Evolutionary conservation across 2,329 filamentous ascomycete genomes (phyloP).

Genomic region (Microcera coccophila): DNA sequence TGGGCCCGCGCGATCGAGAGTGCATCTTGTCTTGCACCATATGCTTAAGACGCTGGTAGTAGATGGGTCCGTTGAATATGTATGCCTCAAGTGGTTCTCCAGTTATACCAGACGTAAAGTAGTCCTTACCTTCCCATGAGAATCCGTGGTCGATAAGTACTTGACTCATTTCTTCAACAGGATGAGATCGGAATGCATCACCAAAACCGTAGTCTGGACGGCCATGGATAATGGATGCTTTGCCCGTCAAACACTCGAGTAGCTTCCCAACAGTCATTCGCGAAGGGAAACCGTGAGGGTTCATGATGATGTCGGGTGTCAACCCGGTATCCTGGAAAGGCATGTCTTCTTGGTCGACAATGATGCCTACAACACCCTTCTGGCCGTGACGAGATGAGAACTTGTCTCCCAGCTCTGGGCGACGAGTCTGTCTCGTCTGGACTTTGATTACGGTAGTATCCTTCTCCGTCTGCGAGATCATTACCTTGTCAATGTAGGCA

Average conservation of each 20-base stretch:
- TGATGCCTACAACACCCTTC: constrained; percentile 95
- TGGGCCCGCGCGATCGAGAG: constrained; percentile 82
- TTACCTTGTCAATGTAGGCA: constrained; percentile 92
- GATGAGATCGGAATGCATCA: constrained; percentile 76
- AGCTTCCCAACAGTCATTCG: constrained; percentile 99
- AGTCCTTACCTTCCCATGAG: constrained; percentile 96
- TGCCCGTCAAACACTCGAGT: constrained; percentile 89
- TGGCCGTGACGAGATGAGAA: constrained; percentile 98
- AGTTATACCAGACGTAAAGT: constrained; percentile 90
- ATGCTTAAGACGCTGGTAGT: constrained; percentile 99
- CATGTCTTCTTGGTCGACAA: constrained; percentile 94
- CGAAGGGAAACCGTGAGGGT: constrained; percentile 98
- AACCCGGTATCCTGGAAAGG: constrained; percentile 89
- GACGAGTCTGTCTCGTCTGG: constrained; percentile 89
- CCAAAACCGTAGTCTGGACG: constrained; percentile 79
- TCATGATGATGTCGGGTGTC: constrained; percentile 99
- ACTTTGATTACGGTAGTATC: constrained; percentile 88
- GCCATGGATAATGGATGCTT: constrained; percentile 83
- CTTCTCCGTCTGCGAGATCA: constrained; percentile 84
- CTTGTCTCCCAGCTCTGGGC: constrained; percentile 95
- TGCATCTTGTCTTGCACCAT: constrained; percentile 99
- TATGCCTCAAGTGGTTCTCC: constrained; percentile 92
- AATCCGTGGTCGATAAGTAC: constrained; percentile 85
- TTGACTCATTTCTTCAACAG: constrained; percentile 84
- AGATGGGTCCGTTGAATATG: constrained; percentile 98